Evolutionary conservation across 2,329 filamentous ascomycete species (phyloP).

Genomic region (Ceratocystiopsis brevicomis): DNA sequence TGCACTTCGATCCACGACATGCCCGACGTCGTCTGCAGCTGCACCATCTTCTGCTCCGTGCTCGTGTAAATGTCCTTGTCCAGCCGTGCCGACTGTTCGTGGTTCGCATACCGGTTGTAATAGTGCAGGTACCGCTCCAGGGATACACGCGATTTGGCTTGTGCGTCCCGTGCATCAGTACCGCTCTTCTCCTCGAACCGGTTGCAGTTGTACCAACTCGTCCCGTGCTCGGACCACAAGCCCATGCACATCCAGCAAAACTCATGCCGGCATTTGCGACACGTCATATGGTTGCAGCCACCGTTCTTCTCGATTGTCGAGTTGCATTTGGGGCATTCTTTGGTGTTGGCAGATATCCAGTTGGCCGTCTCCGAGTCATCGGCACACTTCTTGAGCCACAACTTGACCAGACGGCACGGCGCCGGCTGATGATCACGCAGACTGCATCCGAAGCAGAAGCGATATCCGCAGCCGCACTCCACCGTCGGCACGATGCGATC

Average conservation of each 20-base stretch:
- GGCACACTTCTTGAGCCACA: slow-evolving; percentile 94
- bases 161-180: slow-evolving; percentile 71
- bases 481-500: slow-evolving; percentile 77
- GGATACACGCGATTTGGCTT: slow-evolving; percentile 76
- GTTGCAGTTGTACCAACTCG: slow-evolving; percentile 99
- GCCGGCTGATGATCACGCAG: slow-evolving; percentile 82
- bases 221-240: slow-evolving; percentile 93
- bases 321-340: slow-evolving; percentile 88
- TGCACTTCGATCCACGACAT: slow-evolving; percentile 99
- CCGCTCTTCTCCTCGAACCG: slow-evolving; percentile 93
- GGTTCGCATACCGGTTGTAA: slow-evolving; percentile 97
- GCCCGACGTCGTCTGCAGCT: slow-evolving; percentile 78
- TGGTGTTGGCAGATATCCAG: slow-evolving; percentile 98
- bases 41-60: slow-evolving; percentile 98
- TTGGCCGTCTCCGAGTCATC: slow-evolving; percentile 97
- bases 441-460: slow-evolving; percentile 91
- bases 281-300: slow-evolving; percentile 96
- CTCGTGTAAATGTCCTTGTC: slow-evolving; percentile 93
- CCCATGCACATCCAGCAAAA: slow-evolving; percentile 99
- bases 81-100: slow-evolving; percentile 90
- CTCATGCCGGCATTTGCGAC: slow-evolving; percentile 84
- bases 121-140: slow-evolving; percentile 96
- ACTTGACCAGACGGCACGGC: slow-evolving; percentile 78
- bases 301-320: slow-evolving; percentile 99
- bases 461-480: slow-evolving; percentile 61